These are phyloP conservation scores for Schizochytrium sp. DNA, from an alignment of 108 stramenopile genomes.

Conservation along the genomic window DNA sequence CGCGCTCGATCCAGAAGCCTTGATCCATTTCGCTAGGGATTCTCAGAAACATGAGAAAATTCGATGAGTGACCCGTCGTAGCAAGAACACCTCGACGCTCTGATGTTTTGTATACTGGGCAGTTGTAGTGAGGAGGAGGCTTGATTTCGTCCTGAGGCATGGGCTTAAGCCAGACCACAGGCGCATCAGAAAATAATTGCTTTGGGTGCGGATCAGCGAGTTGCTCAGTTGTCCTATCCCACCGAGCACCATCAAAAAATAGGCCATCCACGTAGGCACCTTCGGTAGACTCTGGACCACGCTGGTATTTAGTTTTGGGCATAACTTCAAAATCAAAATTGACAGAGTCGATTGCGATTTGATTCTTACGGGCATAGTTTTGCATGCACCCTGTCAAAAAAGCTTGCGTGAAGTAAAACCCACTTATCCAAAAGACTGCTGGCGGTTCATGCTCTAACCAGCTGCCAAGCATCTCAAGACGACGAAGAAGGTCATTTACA, in stretches of 20 bases:
- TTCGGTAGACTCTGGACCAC: conserved; percentile 61
- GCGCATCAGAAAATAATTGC: conserved; percentile 72
- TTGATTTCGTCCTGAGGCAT: conserved; percentile 62
- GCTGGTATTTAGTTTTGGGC: neutral
- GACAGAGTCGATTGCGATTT: conserved; percentile 77
- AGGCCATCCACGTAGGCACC: conserved; percentile 77
- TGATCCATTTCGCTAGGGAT: conserved; percentile 69
- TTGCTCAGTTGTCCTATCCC: conserved; percentile 66
- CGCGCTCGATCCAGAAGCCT: conserved; percentile 81
- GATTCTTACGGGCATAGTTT: conserved; percentile 77
- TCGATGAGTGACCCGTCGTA: conserved; percentile 78
- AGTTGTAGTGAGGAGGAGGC: conserved; percentile 68
- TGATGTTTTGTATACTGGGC: conserved; percentile 80
- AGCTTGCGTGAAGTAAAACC: conserved; percentile 82
- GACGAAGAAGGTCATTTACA: conserved; percentile 71
- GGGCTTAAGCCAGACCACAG: conserved; percentile 75
- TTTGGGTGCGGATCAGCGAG: conserved; percentile 77
- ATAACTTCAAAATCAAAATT: conserved; percentile 76
- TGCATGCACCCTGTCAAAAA: conserved; percentile 79
- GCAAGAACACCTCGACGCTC: conserved; percentile 74
- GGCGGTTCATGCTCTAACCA: conserved; percentile 74
- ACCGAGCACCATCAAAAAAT: conserved; percentile 79
- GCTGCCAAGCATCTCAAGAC: conserved; percentile 71
- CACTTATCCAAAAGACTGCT: conserved; percentile 77
- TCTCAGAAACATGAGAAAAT: conserved; percentile 75